phyloP scores from a whole-genome alignment of 768 basidiomycete genomes.

The Harrya chromipes region DNA sequence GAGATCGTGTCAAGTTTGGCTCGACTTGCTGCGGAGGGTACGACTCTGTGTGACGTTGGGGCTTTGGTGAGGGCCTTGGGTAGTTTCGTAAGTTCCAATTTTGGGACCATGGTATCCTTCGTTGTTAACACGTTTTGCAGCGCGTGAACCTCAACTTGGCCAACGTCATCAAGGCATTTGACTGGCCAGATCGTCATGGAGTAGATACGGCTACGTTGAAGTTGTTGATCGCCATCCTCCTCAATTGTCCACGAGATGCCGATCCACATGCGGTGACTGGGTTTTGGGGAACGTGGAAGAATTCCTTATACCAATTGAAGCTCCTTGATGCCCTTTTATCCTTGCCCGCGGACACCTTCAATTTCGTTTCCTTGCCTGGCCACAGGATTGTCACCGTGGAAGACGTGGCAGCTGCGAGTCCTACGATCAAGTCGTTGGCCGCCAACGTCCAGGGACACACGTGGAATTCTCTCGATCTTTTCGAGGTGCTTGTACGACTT shows the following conservation, averaged over 20 bases:
- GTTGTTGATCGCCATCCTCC: constrained; percentile 82
- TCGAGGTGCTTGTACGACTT: constrained; percentile 80
- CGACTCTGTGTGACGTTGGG: constrained; percentile 68
- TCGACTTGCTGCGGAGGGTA: constrained; percentile 70
- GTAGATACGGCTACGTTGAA: constrained; percentile 90
- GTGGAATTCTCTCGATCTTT: constrained; percentile 93
- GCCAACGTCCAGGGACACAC: constrained; percentile 88
- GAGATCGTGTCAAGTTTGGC: constrained; percentile 70
- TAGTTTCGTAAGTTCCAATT: constrained; percentile 58
- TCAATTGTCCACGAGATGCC: constrained; percentile 73
- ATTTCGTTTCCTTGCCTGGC: constrained; percentile 85
- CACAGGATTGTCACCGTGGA: constrained; percentile 83
- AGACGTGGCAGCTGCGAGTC: constrained; percentile 79
- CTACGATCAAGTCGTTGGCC: constrained; percentile 89
- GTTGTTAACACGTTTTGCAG: constrained; percentile 37
- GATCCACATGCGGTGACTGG: constrained; percentile 79
- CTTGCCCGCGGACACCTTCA: constrained; percentile 87
- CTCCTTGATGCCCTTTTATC: constrained; percentile 87
- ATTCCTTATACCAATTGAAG: constrained; percentile 80
- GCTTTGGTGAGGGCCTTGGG: constrained; percentile 69
- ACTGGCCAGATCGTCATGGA: constrained; percentile 77
- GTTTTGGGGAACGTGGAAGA: constrained; percentile 85
- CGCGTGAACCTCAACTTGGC: constrained; percentile 74
- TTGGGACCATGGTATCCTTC: not conserved
- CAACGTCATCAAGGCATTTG: constrained; percentile 79